phyloP scores from a whole-genome alignment of 371 early-diverging fungal species.

The Dinochytrium kinnereticum region DNA sequence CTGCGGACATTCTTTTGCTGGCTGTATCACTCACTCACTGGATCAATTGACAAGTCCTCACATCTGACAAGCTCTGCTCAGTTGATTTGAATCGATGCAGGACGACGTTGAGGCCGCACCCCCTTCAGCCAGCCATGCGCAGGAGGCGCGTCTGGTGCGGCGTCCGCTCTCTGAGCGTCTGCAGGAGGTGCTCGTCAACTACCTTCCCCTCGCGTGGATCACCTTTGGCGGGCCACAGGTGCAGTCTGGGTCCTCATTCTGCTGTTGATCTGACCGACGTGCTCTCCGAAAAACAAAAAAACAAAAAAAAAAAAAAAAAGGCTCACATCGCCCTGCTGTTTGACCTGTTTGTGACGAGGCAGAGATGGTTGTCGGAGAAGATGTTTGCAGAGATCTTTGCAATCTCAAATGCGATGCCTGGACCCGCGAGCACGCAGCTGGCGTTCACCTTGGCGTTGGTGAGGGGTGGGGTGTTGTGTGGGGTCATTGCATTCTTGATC shows the following conservation, averaged over 20 bases:
- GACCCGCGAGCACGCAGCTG: slow-evolving; percentile 65
- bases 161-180: slow-evolving; percentile 26
- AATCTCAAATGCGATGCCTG: slow-evolving; percentile 65
- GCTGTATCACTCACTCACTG: too few species aligned
- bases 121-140: too few species aligned
- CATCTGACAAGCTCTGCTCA: too few species aligned
- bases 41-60: too few species aligned
- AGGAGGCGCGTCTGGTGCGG: too few species aligned
- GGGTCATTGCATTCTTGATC: slow-evolving; percentile 56
- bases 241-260: too few species aligned
- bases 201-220: slow-evolving; percentile 53
- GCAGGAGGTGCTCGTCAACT: slow-evolving; percentile 40
- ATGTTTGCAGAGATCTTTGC: slow-evolving; percentile 66
- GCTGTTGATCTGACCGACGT: too few species aligned
- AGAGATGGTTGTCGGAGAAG: slow-evolving; percentile 52
- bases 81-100: too few species aligned
- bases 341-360: slow-evolving; percentile 55
- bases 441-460: slow-evolving; percentile 59
- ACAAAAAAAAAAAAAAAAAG: slow-evolving; percentile 9
- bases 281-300: too few species aligned
- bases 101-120: too few species aligned
- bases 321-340: slow-evolving; percentile 65
- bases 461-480: slow-evolving; percentile 55
- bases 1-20: too few species aligned
- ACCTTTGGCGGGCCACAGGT: slow-evolving; percentile 66